phyloP scores from a whole-genome alignment of 2,329 filamentous ascomycete species.

The Colletotrichum paranaense region DNA sequence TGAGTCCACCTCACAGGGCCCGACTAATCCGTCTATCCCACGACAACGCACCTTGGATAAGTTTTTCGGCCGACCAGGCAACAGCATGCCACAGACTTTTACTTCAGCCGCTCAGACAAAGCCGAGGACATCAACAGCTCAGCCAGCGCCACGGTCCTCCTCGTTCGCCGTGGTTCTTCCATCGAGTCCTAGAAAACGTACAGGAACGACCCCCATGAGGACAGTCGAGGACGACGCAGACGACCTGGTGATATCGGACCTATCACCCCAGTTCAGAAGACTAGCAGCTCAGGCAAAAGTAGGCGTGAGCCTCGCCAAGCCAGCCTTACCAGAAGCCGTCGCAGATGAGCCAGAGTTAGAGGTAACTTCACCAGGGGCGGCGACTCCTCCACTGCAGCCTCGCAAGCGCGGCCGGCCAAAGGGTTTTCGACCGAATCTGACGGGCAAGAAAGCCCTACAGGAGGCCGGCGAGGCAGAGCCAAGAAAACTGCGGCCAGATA shows the following conservation, averaged over 20 bases:
- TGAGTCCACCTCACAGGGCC: not conserved
- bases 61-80: constrained; percentile 7
- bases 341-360: not conserved
- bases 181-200: constrained; percentile 7
- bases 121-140: constrained; percentile 10
- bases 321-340: constrained; percentile 12
- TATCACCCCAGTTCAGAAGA: constrained; percentile 36
- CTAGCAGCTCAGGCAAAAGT: constrained; percentile 24
- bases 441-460: constrained; percentile 30
- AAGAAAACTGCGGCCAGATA: constrained; percentile 41
- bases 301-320: constrained; percentile 32
- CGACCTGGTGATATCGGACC: constrained; percentile 37
- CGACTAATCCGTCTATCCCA: not conserved
- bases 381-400: constrained; percentile 23
- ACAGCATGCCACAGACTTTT: not conserved
- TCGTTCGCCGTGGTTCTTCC: constrained; percentile 32
- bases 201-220: not conserved
- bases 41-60: constrained; percentile 25
- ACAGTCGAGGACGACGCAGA: constrained; percentile 33
- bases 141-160: constrained; percentile 16
- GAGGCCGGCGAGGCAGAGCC: constrained; percentile 29
- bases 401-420: constrained; percentile 59
- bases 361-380: not conserved
- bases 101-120: not conserved
- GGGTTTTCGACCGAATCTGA: constrained; percentile 55